Evolutionary conservation across 2,329 filamentous ascomycete genomes (phyloP).

Genomic region (Penicillium vulpinum): DNA sequence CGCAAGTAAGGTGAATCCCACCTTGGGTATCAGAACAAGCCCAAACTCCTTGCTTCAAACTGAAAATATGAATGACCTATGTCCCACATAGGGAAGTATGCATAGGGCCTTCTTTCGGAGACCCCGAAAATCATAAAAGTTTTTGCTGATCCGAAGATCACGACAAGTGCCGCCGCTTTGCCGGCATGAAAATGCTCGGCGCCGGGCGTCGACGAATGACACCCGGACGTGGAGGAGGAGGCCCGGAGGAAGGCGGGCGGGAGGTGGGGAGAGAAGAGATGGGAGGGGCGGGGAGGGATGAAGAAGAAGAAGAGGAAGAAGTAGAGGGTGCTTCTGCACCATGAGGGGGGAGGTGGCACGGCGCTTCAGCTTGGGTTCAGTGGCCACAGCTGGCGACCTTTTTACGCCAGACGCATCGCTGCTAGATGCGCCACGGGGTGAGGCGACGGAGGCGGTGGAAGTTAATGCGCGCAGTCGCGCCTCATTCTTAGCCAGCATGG

Average conservation of each 20-base stretch:
- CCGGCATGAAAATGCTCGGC: slow-evolving; percentile 35
- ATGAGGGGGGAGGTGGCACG: slow-evolving; percentile 8
- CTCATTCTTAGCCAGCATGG: slow-evolving; percentile 17
- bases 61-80: background rate
- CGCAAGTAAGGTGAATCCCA: background rate
- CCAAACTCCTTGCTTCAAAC: background rate
- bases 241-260: background rate
- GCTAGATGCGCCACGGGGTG: background rate
- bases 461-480: slow-evolving; percentile 26
- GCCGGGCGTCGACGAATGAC: slow-evolving; percentile 32
- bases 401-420: background rate
- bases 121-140: background rate
- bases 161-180: slow-evolving; percentile 30
- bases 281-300: background rate
- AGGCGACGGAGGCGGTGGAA: slow-evolving; percentile 4
- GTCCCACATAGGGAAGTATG: background rate
- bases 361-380: slow-evolving; percentile 12
- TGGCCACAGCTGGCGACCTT: background rate
- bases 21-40: slow-evolving; percentile 3
- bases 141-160: slow-evolving; percentile 13
- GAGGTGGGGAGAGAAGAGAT: background rate
- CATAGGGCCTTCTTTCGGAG: background rate
- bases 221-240: slow-evolving; percentile 19
- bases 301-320: background rate
- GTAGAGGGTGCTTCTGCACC: background rate